Conservation (phyloP, 495 filamentous ascomycete species). For the Cairneyella variabilis region DNA sequence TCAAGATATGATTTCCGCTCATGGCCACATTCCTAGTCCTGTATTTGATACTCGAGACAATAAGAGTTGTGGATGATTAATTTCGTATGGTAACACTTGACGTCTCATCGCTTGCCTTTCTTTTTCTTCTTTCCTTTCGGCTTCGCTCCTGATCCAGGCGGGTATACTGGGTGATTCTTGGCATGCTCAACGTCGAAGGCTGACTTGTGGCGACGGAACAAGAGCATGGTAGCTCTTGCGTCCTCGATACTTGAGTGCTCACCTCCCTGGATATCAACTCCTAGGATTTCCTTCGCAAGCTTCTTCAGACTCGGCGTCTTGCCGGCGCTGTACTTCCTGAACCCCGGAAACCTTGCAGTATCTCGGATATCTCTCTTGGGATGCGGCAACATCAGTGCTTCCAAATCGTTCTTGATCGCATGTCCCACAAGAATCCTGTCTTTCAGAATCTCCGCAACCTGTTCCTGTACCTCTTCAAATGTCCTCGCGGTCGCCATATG, state of each 20-base stretch:
- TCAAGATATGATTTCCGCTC: no score
- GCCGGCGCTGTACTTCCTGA: constrained; percentile 69
- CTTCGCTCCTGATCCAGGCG: constrained; percentile 33
- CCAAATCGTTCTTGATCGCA: constrained; percentile 82
- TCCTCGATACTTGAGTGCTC: constrained; percentile 71
- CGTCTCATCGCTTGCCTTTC: constrained; percentile 17
- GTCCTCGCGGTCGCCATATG: constrained; percentile 63
- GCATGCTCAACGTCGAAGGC: constrained; percentile 78
- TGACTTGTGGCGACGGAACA: constrained; percentile 76
- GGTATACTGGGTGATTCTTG: constrained; percentile 53
- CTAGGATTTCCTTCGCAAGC: constrained; percentile 72
- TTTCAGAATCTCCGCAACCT: constrained; percentile 67
- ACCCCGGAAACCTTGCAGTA: constrained; percentile 72
- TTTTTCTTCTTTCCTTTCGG: constrained; percentile 33
- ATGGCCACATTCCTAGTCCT: no score
- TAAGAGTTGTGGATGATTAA: background rate
- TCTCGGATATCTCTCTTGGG: constrained; percentile 75
- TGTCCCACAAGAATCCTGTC: constrained; percentile 82
- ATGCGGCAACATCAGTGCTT: constrained; percentile 70
- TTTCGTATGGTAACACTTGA: constrained; percentile 8
- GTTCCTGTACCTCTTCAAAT: constrained; percentile 70
- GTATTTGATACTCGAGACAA: no score
- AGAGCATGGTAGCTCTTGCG: constrained; percentile 80
- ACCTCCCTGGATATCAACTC: constrained; percentile 59
- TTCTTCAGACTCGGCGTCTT: constrained; percentile 73